Conservation (phyloP, 768 basidiomycete genomes). For the Russula ochroleuca region DNA sequence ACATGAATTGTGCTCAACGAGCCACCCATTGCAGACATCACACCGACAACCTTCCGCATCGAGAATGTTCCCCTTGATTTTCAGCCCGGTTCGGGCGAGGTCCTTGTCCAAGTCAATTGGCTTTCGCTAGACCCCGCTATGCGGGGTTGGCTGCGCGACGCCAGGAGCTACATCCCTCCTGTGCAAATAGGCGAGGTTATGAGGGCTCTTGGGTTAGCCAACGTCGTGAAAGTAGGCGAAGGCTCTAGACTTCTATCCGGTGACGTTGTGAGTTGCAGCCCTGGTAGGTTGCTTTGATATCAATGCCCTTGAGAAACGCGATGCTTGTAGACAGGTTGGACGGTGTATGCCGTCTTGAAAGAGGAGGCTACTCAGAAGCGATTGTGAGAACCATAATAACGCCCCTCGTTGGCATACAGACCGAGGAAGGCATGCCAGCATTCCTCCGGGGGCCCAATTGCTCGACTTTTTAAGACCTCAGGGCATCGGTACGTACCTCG, state of each 20-base stretch:
- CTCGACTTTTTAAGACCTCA: conserved; percentile 82
- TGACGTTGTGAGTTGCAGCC: conserved; percentile 58
- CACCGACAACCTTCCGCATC: conserved; percentile 66
- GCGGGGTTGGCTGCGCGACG: conserved; percentile 76
- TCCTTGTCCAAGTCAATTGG: conserved; percentile 75
- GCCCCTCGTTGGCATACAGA: neutral
- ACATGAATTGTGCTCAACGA: conserved; percentile 72
- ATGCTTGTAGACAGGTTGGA: conserved; percentile 54
- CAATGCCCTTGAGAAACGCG: neutral
- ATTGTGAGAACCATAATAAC: conserved; percentile 41
- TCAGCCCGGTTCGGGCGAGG: conserved; percentile 48
- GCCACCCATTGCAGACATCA: conserved; percentile 64
- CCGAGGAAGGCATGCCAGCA: conserved; percentile 35
- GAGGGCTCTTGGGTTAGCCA: conserved; percentile 63
- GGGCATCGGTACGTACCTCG: conserved; percentile 58
- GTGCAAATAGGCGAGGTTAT: conserved; percentile 50
- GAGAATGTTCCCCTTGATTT: conserved; percentile 53
- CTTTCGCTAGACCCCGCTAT: conserved; percentile 84
- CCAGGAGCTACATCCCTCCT: conserved; percentile 58
- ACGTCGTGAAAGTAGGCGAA: conserved; percentile 55
- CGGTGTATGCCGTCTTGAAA: conserved; percentile 62
- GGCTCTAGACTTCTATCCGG: conserved; percentile 57
- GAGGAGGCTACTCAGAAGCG: conserved; percentile 51
- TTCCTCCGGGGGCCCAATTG: conserved; percentile 53
- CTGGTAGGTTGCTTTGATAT: conserved; percentile 45